These are phyloP conservation scores for Berberis thunbergii DNA, from an alignment of 164 flowering plant species.

Conservation along the genomic window DNA sequence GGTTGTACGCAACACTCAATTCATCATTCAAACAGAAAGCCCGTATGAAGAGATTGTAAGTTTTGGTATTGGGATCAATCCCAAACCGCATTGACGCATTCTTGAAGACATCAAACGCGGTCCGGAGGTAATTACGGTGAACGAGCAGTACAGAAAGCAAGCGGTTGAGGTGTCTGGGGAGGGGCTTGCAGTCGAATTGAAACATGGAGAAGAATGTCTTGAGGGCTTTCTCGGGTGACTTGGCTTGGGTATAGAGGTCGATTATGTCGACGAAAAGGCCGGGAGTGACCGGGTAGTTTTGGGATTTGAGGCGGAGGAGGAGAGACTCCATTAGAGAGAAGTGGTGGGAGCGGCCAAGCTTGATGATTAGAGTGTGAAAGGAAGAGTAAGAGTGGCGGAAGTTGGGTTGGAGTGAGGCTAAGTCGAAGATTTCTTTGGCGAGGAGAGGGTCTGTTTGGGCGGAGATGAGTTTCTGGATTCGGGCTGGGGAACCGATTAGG, in stretches of 20 bases:
- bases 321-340: conserved; percentile 51
- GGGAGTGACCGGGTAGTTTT: conserved; percentile 27
- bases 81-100: conserved; percentile 32
- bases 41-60: conserved; percentile 74
- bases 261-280: conserved; percentile 49
- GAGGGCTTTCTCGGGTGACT: conserved; percentile 49
- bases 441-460: conserved; percentile 77
- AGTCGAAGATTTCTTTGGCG: conserved; percentile 84
- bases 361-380: conserved; percentile 59
- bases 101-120: conserved; percentile 62
- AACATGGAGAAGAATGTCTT: conserved; percentile 51
- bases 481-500: conserved; percentile 39
- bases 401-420: conserved; percentile 58
- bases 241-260: conserved; percentile 49
- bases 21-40: conserved; percentile 55
- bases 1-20: conserved; percentile 57
- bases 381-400: conserved; percentile 64
- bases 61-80: conserved; percentile 37
- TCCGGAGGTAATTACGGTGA: conserved; percentile 30
- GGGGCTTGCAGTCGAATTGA: conserved; percentile 48
- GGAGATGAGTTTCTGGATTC: conserved; percentile 65
- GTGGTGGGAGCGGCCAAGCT: conserved; percentile 56
- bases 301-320: conserved; percentile 18
- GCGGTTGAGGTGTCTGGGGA: conserved; percentile 48
- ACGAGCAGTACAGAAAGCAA: conserved; percentile 45